Evolutionary conservation across 345 rosid genomes (phyloP).

Genomic region (Melastoma malabathricum): DNA sequence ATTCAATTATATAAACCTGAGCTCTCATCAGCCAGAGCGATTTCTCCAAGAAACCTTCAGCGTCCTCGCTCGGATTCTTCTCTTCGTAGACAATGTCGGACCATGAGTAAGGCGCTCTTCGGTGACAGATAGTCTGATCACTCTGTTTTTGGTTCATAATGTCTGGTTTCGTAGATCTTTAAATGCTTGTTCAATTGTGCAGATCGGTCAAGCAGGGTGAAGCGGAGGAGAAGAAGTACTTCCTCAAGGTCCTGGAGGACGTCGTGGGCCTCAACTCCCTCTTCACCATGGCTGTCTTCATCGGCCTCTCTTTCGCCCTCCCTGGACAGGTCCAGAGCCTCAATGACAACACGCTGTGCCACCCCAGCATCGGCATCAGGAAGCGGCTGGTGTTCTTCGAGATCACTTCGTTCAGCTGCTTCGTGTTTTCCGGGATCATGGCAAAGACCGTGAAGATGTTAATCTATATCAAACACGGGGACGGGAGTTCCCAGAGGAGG

Average conservation of each 20-base stretch:
- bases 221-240: slow-evolving; percentile 3
- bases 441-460: slow-evolving; percentile 12
- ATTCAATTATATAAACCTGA: no score
- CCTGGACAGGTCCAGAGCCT: slow-evolving; percentile 10
- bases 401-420: slow-evolving; percentile 12
- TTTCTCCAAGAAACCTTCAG: no score
- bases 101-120: no score
- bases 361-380: background rate
- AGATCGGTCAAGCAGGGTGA: no score
- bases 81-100: no score
- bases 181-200: no score
- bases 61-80: no score
- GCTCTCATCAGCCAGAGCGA: no score
- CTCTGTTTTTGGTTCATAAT: no score
- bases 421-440: slow-evolving; percentile 10
- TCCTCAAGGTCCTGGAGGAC: slow-evolving; percentile 8
- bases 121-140: no score
- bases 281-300: slow-evolving; percentile 5
- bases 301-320: slow-evolving; percentile 5
- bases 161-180: no score
- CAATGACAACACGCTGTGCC: slow-evolving; percentile 2
- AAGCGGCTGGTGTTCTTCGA: slow-evolving; percentile 8
- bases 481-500: background rate
- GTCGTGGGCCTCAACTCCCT: slow-evolving; percentile 10
- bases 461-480: slow-evolving; percentile 5